Base-by-base conservation (phyloP, 306 rosid species). In the Ormosia semicastrata region DNA sequence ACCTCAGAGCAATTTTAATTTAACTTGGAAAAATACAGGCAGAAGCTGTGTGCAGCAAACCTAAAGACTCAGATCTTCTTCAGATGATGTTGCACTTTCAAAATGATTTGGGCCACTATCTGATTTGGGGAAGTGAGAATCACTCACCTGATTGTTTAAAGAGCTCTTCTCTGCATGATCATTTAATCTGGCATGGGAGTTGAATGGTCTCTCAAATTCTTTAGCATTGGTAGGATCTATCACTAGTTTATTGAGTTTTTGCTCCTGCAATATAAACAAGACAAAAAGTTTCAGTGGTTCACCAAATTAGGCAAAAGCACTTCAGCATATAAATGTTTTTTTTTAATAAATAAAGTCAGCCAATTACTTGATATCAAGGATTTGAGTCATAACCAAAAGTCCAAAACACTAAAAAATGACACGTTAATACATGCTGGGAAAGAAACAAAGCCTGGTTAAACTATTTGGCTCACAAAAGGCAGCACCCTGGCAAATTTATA, bases 181-280 rank as follows among this genome's bases (percentile, higher is more conserved):
- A 15, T 81, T 67, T 67, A 91, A 58, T 83, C 71, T 91, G 58
- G 81, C 69, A 41, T 81, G 62, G 24, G 92, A 83, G 87, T 86
- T 86, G 80, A 90, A 86, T 50, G 95, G 89, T 77, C 90, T 86
- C 87, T 85, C 91, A 64, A 84, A 86, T 64, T 95, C 99, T 88
- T 82, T 85, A 75, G 73, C 94, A 79, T 71, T 84, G 64, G 76
- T 80, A 47, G 94, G 87, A 85, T 93, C 97, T 52, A 83, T 83
- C 53, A 75, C 87, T 70, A 87, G 68, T 43, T 89, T 90, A 76
- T 85, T 89, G 85, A 83, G 81, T 53, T 92, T 88, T 85, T 92
- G 91, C 14, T 90, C 98, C 99, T 95, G 91, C 86, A 82, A 67
- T 46, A 75, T 66, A 18, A 76, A 76, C 37, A 58, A 75, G 50